Percentiles rank a stretch among this genome's conserved stretches.
Conservation (phyloP, 2,329 filamentous ascomycete species). For the Didymellaceae sp. region DNA sequence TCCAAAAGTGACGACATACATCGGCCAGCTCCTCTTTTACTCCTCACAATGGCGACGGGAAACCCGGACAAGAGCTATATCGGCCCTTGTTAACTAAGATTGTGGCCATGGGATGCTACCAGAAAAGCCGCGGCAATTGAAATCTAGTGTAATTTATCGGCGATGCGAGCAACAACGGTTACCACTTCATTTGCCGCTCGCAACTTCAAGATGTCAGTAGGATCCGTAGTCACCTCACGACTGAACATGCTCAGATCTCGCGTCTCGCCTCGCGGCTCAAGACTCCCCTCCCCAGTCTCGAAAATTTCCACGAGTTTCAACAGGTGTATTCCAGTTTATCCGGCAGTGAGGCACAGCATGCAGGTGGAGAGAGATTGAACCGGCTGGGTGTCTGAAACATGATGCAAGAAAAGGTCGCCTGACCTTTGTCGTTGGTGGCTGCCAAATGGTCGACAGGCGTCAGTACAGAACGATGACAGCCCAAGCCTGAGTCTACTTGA, state of each 20-base stretch:
- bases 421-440: neutral
- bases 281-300: conserved; percentile 4
- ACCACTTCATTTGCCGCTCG: conserved; percentile 9
- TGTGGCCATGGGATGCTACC: conserved; percentile 1
- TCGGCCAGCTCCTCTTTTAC: conserved; percentile 14
- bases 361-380: conserved; percentile 9
- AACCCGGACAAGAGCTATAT: conserved; percentile 8
- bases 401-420: neutral
- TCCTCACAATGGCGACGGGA: conserved; percentile 10
- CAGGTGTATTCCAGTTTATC: neutral
- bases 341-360: conserved; percentile 6
- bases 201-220: neutral
- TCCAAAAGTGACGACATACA: neutral
- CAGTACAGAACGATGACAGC: neutral
- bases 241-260: conserved; percentile 1
- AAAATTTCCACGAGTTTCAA: conserved; percentile 1
- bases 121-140: conserved; percentile 15
- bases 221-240: neutral
- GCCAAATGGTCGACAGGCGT: neutral
- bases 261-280: neutral
- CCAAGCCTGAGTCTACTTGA: neutral
- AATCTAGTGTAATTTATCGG: conserved; percentile 7
- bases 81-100: conserved; percentile 10
- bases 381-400: neutral
- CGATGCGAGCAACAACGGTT: neutral